Conservation (phyloP, 78 protist genomes). For the Planoprotostelium fungivorum region DNA sequence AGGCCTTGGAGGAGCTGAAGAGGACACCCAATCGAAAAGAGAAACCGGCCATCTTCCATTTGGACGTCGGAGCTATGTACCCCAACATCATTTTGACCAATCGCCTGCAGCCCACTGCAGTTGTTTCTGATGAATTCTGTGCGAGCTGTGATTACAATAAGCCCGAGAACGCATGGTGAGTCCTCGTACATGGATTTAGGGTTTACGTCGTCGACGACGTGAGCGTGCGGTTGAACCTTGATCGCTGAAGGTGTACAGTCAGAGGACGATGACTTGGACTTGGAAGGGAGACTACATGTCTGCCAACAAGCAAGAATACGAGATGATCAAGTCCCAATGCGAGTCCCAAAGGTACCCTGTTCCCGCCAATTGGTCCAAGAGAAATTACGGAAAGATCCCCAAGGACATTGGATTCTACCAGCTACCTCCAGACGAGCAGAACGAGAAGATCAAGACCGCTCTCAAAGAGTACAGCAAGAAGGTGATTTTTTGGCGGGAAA, state of each 20-base stretch:
- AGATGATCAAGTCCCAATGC: conserved; percentile 51
- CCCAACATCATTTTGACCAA: conserved; percentile 99
- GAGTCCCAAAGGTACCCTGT: conserved; percentile 51
- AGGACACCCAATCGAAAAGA: conserved; percentile 70
- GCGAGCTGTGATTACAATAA: conserved; percentile 89
- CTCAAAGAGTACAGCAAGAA: conserved; percentile 71
- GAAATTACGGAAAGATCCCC: background rate
- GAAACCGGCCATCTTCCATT: conserved; percentile 92
- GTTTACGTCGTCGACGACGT: conserved; percentile 7
- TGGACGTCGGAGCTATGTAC: conserved; percentile 99
- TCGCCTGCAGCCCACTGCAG: conserved; percentile 96
- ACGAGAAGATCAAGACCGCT: conserved; percentile 54
- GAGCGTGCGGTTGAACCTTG: background rate
- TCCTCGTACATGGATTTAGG: background rate
- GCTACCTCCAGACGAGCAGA: conserved; percentile 48
- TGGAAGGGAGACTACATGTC: conserved; percentile 92
- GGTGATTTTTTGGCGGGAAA: conserved; percentile 5
- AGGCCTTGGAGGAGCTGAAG: conserved; percentile 46
- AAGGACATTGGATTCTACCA: conserved; percentile 29
- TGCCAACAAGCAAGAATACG: conserved; percentile 59
- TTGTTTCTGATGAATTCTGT: conserved; percentile 82
- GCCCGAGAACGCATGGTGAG: conserved; percentile 65
- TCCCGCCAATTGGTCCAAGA: conserved; percentile 22
- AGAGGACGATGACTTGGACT: conserved; percentile 83
- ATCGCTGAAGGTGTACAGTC: background rate